phyloP scores from a whole-genome alignment of 371 early-diverging fungal genomes.

The Parasitella parasitica region DNA sequence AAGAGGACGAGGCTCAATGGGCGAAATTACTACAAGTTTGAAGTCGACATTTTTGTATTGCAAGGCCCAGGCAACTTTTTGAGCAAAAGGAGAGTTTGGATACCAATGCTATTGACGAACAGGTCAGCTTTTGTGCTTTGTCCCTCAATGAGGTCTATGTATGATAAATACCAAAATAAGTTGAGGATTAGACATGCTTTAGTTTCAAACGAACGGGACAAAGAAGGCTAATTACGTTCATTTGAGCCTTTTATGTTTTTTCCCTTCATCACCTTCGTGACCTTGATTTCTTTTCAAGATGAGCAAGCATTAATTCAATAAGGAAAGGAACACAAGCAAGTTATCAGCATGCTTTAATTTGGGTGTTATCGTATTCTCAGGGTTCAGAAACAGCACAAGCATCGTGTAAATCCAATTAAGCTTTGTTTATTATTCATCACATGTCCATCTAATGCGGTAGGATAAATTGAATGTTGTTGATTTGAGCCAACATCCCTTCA shows the following conservation, averaged over 20 bases:
- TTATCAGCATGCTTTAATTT: no score
- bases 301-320: not conserved
- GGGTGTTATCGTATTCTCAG: no score
- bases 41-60: slow-evolving; percentile 40
- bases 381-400: no score
- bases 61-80: slow-evolving; percentile 35
- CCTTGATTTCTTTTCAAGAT: not conserved
- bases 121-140: not conserved
- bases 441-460: no score
- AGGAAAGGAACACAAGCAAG: not conserved
- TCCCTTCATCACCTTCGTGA: not conserved
- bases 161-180: slow-evolving; percentile 1
- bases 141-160: no score
- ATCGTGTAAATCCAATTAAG: no score
- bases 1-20: slow-evolving; percentile 38
- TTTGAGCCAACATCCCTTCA: no score
- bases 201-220: not conserved
- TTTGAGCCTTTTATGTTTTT: not conserved
- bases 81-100: slow-evolving; percentile 29
- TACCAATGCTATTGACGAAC: slow-evolving; percentile 4
- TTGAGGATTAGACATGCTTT: not conserved
- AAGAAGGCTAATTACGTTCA: not conserved
- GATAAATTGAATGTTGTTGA: no score
- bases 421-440: no score
- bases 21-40: slow-evolving; percentile 29